A percentile compares a stretch with the other conserved stretches of the same genome.
Conservation (phyloP, 1,139 yeast species). For the Blastobotrys proliferans region DNA sequence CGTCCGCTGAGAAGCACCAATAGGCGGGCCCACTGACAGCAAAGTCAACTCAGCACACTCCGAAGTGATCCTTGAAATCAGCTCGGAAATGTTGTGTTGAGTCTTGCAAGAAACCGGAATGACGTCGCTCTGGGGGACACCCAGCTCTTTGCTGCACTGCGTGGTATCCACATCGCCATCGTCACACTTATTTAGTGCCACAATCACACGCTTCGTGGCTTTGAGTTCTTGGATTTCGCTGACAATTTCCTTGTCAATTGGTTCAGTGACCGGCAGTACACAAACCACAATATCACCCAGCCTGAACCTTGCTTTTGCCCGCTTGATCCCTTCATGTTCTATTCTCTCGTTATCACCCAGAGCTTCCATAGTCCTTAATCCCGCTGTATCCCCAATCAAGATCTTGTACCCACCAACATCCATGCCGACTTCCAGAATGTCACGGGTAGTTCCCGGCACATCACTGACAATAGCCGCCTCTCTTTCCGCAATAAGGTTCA, state of each 20-base stretch:
- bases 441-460: conserved; percentile 94
- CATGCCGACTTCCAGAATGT: conserved; percentile 73
- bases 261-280: conserved; percentile 28
- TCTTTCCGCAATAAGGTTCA: conserved; percentile 67
- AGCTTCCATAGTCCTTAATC: conserved; percentile 52
- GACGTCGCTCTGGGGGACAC: conserved; percentile 35
- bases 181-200: conserved; percentile 36
- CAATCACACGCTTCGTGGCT: conserved; percentile 23
- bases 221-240: conserved; percentile 28
- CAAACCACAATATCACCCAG: conserved; percentile 54
- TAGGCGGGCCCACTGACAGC: conserved; percentile 19
- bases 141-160: conserved; percentile 20
- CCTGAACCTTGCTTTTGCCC: conserved; percentile 64
- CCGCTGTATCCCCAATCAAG: conserved; percentile 89
- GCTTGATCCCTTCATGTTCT: conserved; percentile 76
- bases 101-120: conserved; percentile 60
- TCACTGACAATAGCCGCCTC: conserved; percentile 91
- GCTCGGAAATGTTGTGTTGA: conserved; percentile 50
- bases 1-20: conserved; percentile 69
- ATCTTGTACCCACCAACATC: conserved; percentile 84
- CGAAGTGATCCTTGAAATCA: conserved; percentile 40
- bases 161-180: conserved; percentile 12
- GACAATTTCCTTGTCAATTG: conserved; percentile 19
- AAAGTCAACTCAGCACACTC: conserved; percentile 44
- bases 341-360: conserved; percentile 43